Evolutionary conservation across 805 yeast species (phyloP), one percentile per base, ranked within the genome.

Genomic region (Nakazawaea ernobii): DNA sequence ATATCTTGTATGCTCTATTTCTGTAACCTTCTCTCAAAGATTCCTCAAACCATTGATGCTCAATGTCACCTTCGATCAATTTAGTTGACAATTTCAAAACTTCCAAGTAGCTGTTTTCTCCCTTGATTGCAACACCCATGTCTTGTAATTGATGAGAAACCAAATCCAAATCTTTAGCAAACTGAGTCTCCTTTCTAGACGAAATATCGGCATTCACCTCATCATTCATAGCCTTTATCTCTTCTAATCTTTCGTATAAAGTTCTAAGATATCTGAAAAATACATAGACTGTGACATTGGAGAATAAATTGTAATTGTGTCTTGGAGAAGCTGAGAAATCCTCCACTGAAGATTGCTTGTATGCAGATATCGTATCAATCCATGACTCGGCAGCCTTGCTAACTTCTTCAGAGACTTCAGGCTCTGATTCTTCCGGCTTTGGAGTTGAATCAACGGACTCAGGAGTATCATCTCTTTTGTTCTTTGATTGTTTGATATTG

Each of bases 1-100:
- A 92, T 48, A 94, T 68, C 63, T 89, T 89, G 70, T 86, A 94
- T 0, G 98, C 99, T 52, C 83, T 84, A 67, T 92, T 94, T 59
- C 94, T 79, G 69, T 86, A 94, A 0, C 95, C 97, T 71, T 92
- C 97, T 53, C 99, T 87, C 50, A 94, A 68, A 14, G 96, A 79
- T 65, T 94, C 99, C 69, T 94, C 99, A 63, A 86, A 95, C 85
- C 90, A 83, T 64, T 85, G 94, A 53, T 88, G 95, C 59, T 94
- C 99, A 42, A 94, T 68, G 33, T 89, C 94, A 28, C 96, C 96
- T 54, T 88, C 94, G 53, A 94, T 84, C 44, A 89, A 71, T 53
- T 80, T 78, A 54, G 80, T 88, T 49, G 95, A 79, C 48, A 94
- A 72, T 2, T 70, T 72, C 49, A 94, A 69, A n/a, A 89, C 77